A percentile compares a stretch with the other conserved stretches of the same genome.
These are phyloP conservation scores for Phaeomoniella chlamydospora DNA, from an alignment of 2,329 filamentous ascomycete genomes.

Conservation along the genomic window DNA sequence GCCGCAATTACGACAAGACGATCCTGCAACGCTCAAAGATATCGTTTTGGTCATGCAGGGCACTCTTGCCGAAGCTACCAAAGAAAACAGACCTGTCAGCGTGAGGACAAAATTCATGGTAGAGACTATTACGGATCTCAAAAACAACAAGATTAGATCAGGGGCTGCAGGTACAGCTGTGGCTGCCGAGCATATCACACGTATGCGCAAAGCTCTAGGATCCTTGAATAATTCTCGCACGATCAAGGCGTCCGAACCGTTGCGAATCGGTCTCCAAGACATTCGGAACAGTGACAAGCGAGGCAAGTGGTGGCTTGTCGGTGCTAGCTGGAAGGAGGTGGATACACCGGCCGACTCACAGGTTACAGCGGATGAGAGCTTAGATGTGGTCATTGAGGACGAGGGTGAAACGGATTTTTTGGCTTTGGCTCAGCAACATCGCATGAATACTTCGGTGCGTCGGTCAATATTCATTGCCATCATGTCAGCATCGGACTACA, in stretches of 20 bases:
- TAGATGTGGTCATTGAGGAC: slow-evolving; percentile 25
- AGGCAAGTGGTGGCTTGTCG: slow-evolving; percentile 97
- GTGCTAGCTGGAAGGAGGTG: slow-evolving; percentile 64
- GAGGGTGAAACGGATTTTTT: slow-evolving; percentile 46
- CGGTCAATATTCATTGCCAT: slow-evolving; percentile 88
- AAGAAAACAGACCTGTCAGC: slow-evolving; percentile 48
- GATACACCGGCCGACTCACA: slow-evolving; percentile 17
- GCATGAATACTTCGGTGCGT: slow-evolving; percentile 76
- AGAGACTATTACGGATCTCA: slow-evolving; percentile 84
- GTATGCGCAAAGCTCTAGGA: slow-evolving; percentile 80
- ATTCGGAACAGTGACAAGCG: slow-evolving; percentile 71
- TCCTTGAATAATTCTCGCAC: slow-evolving; percentile 51
- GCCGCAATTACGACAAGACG: slow-evolving; percentile 71
- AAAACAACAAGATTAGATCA: slow-evolving; percentile 82
- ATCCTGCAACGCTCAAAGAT: slow-evolving; percentile 75
- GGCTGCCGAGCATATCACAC: slow-evolving; percentile 65
- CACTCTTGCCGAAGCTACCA: slow-evolving; percentile 51
- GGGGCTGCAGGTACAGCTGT: slow-evolving; percentile 56
- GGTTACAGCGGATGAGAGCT: slow-evolving; percentile 5
- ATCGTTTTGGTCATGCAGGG: slow-evolving; percentile 70
- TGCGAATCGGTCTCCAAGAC: slow-evolving; percentile 69
- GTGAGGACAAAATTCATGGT: slow-evolving; percentile 95
- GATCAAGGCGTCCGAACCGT: slow-evolving; percentile 62
- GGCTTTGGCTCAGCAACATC: slow-evolving; percentile 62
- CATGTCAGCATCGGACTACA: slow-evolving; percentile 69